Evolutionary conservation across 805 yeast genomes (phyloP).

Genomic region (Ogataea glucozyma): DNA sequence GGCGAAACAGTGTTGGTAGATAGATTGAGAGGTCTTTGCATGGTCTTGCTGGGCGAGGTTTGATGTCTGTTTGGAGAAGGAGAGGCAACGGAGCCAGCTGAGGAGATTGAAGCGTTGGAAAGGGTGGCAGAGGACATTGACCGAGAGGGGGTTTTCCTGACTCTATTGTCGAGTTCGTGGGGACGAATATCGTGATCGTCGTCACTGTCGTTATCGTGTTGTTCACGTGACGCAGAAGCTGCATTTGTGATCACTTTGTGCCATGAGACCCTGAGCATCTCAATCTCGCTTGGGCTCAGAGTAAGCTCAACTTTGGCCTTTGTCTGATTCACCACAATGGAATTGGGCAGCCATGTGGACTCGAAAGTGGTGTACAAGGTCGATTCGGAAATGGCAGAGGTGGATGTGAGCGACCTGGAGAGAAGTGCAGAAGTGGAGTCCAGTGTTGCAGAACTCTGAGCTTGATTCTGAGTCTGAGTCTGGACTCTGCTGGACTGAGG

Average conservation of each 20-base stretch:
- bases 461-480: too few relatives aligned
- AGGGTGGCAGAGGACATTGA: too few relatives aligned
- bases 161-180: not conserved
- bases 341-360: slow-evolving; percentile 36
- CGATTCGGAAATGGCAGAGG: slow-evolving; percentile 30
- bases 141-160: too few relatives aligned
- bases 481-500: too few relatives aligned
- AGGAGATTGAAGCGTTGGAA: not conserved
- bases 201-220: not conserved
- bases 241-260: slow-evolving; percentile 35
- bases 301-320: slow-evolving; percentile 27
- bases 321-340: slow-evolving; percentile 30
- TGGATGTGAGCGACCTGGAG: slow-evolving; percentile 27
- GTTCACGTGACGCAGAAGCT: slow-evolving; percentile 1
- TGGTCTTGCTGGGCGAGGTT: not conserved
- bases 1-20: slow-evolving; percentile 3
- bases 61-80: not conserved
- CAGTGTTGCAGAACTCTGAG: slow-evolving; percentile 10
- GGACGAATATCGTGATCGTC: slow-evolving; percentile 1
- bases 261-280: slow-evolving; percentile 49
- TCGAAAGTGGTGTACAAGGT: slow-evolving; percentile 33
- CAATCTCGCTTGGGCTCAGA: slow-evolving; percentile 42
- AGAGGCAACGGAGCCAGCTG: not conserved
- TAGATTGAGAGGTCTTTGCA: slow-evolving; percentile 1
- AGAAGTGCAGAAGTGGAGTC: slow-evolving; percentile 17